These are phyloP conservation scores for Podaxis sp. DNA, from an alignment of 768 basidiomycete species.

Conservation along the genomic window DNA sequence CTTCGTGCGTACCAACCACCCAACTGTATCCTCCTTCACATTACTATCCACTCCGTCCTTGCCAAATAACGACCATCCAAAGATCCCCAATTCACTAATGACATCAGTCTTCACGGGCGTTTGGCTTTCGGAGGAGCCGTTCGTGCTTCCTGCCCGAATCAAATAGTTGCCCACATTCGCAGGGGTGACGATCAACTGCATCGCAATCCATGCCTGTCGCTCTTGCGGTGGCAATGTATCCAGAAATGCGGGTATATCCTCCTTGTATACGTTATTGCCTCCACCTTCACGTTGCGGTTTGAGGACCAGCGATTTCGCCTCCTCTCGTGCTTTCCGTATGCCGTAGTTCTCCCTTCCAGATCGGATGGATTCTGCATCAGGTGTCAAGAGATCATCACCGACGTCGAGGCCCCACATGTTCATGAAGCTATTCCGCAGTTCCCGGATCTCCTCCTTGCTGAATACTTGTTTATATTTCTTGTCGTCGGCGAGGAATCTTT, in stretches of 20 bases:
- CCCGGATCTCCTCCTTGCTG: conserved; percentile 40
- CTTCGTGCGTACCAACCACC: conserved; percentile 89
- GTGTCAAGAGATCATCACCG: conserved; percentile 32
- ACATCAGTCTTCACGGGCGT: conserved; percentile 61
- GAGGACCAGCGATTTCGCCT: conserved; percentile 67
- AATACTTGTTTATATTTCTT: conserved; percentile 34
- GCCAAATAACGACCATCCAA: conserved; percentile 85
- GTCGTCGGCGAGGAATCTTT: conserved; percentile 59
- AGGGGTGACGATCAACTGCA: conserved; percentile 89
- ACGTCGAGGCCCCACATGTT: conserved; percentile 83
- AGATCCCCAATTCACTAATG: conserved; percentile 89
- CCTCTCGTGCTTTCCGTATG: conserved; percentile 49
- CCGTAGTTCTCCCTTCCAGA: conserved; percentile 37
- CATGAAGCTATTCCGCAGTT: conserved; percentile 79
- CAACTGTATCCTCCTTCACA: conserved; percentile 64
- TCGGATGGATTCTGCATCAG: conserved; percentile 27
- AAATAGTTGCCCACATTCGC: conserved; percentile 67
- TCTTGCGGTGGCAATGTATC: conserved; percentile 57
- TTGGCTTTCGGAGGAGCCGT: conserved; percentile 23
- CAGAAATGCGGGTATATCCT: conserved; percentile 77
- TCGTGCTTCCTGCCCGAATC: conserved; percentile 63
- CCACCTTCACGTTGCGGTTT: conserved; percentile 99
- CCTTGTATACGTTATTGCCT: conserved; percentile 93
- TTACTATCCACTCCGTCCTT: conserved; percentile 28
- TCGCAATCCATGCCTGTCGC: conserved; percentile 90